phyloP scores from a whole-genome alignment of 2,329 filamentous ascomycete genomes.

The Pseudocercospora fijiensis region DNA sequence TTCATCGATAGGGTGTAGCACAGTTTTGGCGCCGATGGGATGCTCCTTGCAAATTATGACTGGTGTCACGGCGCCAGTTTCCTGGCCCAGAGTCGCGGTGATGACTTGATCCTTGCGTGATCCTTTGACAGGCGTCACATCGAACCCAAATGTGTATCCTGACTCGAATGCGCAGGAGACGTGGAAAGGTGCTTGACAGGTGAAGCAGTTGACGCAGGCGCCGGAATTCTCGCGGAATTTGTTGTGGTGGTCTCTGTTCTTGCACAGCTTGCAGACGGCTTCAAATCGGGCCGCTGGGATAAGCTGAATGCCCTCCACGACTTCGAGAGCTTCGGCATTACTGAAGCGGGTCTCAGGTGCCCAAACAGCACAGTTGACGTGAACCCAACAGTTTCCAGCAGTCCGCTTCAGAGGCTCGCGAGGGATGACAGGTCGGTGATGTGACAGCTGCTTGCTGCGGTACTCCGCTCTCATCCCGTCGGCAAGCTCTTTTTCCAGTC shows the following conservation, averaged over 20 bases:
- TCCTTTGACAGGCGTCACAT: slow-evolving; percentile 84
- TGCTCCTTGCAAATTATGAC: slow-evolving; percentile 92
- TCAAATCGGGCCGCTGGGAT: slow-evolving; percentile 73
- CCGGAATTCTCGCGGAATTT: slow-evolving; percentile 46
- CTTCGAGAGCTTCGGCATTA: slow-evolving; percentile 74
- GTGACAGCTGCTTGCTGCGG: slow-evolving; percentile 75
- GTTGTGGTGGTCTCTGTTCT: slow-evolving; percentile 52
- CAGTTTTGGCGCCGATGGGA: slow-evolving; percentile 53
- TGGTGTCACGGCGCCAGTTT: slow-evolving; percentile 80
- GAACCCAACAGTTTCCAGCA: slow-evolving; percentile 96
- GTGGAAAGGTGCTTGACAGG: slow-evolving; percentile 72
- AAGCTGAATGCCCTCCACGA: slow-evolving; percentile 84
- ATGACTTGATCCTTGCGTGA: slow-evolving; percentile 78
- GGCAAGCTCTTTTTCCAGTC: slow-evolving; percentile 78
- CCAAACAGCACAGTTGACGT: slow-evolving; percentile 90
- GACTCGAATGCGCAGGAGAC: slow-evolving; percentile 85
- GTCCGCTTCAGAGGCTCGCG: slow-evolving; percentile 91
- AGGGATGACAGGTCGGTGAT: slow-evolving; percentile 77
- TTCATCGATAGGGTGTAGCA: slow-evolving; percentile 77
- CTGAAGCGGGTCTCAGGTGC: slow-evolving; percentile 91
- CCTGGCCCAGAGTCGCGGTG: slow-evolving; percentile 76
- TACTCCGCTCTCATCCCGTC: slow-evolving; percentile 78
- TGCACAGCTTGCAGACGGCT: slow-evolving; percentile 81
- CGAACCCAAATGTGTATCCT: slow-evolving; percentile 82
- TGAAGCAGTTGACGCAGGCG: slow-evolving; percentile 81